These are phyloP conservation scores for Zygnema circumcarinatum DNA, from an alignment of 139 green algal genomes.

Conservation along the genomic window DNA sequence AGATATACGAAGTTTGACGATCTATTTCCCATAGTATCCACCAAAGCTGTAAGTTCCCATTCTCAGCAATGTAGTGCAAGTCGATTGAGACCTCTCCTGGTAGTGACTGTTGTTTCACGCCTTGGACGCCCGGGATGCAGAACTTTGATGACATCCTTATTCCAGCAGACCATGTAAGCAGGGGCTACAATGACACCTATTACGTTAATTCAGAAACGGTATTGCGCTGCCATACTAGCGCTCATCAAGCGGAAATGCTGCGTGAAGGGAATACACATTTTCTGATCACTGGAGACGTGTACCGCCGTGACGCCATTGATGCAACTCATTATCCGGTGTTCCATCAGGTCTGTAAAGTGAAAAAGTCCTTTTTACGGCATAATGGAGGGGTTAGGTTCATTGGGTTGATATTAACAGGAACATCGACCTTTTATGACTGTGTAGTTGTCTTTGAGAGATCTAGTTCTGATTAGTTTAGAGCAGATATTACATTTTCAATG, in stretches of 20 bases:
- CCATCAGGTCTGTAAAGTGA: slow-evolving; percentile 69
- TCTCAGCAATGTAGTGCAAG: neutral
- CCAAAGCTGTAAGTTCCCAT: slow-evolving; percentile 53
- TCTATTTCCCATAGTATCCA: slow-evolving; percentile 86
- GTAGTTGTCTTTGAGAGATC: too few relatives aligned
- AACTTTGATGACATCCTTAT: slow-evolving; percentile 87
- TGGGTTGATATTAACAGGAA: too few relatives aligned
- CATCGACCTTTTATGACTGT: too few relatives aligned
- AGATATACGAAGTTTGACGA: slow-evolving; percentile 90
- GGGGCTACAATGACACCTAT: slow-evolving; percentile 97
- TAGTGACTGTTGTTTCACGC: neutral
- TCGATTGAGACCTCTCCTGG: neutral
- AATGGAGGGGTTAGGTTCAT: slow-evolving; percentile 2
- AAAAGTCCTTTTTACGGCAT: neutral
- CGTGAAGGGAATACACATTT: slow-evolving; percentile 80
- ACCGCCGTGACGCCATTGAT: slow-evolving; percentile 94
- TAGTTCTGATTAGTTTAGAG: too few relatives aligned
- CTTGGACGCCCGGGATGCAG: neutral
- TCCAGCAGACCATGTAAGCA: slow-evolving; percentile 86
- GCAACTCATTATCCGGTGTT: slow-evolving; percentile 99
- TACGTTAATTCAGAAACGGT: slow-evolving; percentile 86
- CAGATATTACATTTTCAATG: too few relatives aligned
- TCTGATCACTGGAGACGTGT: slow-evolving; percentile 96
- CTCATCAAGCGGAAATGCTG: slow-evolving; percentile 81
- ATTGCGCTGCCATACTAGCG: slow-evolving; percentile 87